Conservation (phyloP, 371 early-diverging fungal genomes). For the Rhizomucor pusillus region DNA sequence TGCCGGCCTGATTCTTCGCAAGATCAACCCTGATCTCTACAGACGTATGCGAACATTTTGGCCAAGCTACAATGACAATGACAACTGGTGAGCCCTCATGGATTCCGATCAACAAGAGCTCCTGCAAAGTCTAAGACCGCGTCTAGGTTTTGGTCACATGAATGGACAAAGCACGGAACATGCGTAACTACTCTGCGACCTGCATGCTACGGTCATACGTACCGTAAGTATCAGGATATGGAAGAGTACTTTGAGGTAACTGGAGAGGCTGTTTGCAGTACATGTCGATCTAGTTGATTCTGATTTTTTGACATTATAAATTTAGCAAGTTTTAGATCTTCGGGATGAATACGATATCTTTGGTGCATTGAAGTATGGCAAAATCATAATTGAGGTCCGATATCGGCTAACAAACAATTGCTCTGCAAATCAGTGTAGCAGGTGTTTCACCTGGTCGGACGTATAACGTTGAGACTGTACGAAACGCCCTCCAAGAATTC, state of each 20-base stretch:
- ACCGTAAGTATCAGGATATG: constrained; percentile 41
- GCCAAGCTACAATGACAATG: constrained; percentile 38
- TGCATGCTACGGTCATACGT: constrained; percentile 35
- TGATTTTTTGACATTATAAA: background rate
- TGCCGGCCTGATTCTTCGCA: constrained; percentile 20
- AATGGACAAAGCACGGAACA: constrained; percentile 58
- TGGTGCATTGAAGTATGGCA: constrained; percentile 37
- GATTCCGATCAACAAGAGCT: background rate
- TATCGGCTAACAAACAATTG: background rate
- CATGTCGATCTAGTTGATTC: no score
- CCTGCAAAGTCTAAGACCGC: background rate
- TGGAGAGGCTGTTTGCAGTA: background rate
- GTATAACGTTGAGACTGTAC: constrained; percentile 31
- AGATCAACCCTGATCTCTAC: constrained; percentile 18
- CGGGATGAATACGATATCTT: constrained; percentile 44
- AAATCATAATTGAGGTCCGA: background rate
- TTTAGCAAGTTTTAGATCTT: constrained; percentile 37
- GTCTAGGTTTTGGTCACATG: constrained; percentile 48
- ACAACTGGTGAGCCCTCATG: constrained; percentile 21
- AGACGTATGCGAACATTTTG: constrained; percentile 26
- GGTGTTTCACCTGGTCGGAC: constrained; percentile 41
- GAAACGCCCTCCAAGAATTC: constrained; percentile 26
- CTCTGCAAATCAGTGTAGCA: constrained; percentile 20
- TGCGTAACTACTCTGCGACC: constrained; percentile 50
- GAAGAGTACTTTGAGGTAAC: constrained; percentile 45